Evolutionary conservation across 345 rosid species (phyloP).

Genomic region (Boechera stricta): DNA sequence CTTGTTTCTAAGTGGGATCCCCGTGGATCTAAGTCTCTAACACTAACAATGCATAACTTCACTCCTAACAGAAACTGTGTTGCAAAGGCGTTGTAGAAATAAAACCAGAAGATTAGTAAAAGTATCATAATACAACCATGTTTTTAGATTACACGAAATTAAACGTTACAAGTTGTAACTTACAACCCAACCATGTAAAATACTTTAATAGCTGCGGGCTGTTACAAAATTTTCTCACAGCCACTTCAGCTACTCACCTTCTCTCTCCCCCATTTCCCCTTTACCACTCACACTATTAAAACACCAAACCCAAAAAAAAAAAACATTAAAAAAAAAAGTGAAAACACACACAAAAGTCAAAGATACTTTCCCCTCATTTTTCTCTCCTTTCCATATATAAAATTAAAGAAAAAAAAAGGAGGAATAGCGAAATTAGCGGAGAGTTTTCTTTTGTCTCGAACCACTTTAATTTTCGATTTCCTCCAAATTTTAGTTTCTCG

Average conservation of each 20-base stretch:
- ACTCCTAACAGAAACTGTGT: constrained; percentile 3
- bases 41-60: constrained; percentile 29
- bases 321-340: constrained; percentile 7
- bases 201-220: constrained; percentile 47
- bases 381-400: constrained; percentile 31
- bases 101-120: constrained; percentile 2
- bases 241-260: constrained; percentile 42
- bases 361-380: constrained; percentile 38
- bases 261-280: constrained; percentile 12
- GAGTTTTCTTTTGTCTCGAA: constrained; percentile 40
- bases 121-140: constrained; percentile 31
- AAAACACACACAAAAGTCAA: constrained; percentile 44
- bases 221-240: constrained; percentile 47
- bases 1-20: constrained; percentile 45
- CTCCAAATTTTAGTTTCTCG: constrained; percentile 35
- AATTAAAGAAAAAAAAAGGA: constrained; percentile 8
- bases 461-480: constrained; percentile 34
- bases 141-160: constrained; percentile 37
- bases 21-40: constrained; percentile 20
- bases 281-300: constrained; percentile 42
- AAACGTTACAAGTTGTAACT: constrained; percentile 31
- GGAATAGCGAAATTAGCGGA: constrained; percentile 45
- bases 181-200: constrained; percentile 36
- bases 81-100: not conserved
- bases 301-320: constrained; percentile 5